phyloP scores from a whole-genome alignment of 768 basidiomycete species.

The Dentipellis sp. region DNA sequence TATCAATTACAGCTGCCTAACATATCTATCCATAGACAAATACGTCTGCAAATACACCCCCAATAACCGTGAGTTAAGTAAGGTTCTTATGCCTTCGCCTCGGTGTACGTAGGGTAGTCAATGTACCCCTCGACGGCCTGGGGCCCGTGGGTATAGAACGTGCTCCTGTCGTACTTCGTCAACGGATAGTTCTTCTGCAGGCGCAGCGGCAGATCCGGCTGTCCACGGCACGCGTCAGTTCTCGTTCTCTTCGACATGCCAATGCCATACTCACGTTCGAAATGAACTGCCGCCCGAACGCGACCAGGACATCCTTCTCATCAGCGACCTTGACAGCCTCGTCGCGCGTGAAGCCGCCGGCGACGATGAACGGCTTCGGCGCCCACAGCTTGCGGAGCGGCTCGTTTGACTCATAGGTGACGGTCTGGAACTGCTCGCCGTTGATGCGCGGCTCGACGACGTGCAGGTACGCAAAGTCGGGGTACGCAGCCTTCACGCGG shows the following conservation, averaged over 20 bases:
- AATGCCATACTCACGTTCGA: constrained; percentile 23
- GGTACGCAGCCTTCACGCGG: constrained; percentile 15
- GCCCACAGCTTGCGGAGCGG: constrained; percentile 14
- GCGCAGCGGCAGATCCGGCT: constrained; percentile 13
- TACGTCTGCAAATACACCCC: too few species aligned
- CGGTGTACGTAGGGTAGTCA: constrained; percentile 10
- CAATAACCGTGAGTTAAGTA: too few species aligned
- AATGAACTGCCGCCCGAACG: constrained; percentile 19
- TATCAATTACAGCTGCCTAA: too few species aligned
- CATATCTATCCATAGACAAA: too few species aligned
- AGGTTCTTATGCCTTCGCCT: too few species aligned
- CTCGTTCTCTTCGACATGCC: too few species aligned
- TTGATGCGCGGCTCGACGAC: background rate
- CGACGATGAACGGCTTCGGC: constrained; percentile 7
- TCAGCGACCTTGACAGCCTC: constrained; percentile 12
- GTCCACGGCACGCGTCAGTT: too few species aligned
- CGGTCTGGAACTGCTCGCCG: background rate
- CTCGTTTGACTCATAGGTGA: constrained; percentile 1
- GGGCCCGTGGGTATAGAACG: too few species aligned
- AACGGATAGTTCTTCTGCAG: constrained; percentile 7
- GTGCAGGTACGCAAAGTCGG: constrained; percentile 2
- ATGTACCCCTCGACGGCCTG: constrained; percentile 4
- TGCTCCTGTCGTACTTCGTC: constrained; percentile 9
- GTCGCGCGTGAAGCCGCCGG: constrained; percentile 15
- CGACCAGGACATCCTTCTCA: constrained; percentile 13